Evolutionary conservation across 2,329 filamentous ascomycete genomes (phyloP), one percentile per base, ranked within the genome.

Genomic region (Cladosporium sp.): DNA sequence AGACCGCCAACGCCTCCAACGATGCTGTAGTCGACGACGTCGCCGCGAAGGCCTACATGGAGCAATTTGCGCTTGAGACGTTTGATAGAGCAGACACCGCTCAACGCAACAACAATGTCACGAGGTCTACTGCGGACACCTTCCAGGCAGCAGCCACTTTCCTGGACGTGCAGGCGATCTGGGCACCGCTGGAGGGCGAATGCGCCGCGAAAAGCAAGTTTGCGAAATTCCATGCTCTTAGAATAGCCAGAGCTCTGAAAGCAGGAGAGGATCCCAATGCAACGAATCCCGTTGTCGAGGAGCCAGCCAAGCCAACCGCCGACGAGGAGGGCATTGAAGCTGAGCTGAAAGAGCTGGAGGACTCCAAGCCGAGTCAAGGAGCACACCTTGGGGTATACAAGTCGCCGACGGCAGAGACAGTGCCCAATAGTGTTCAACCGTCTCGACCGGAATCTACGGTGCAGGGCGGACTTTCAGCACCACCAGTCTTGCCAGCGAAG

Each of bases 91-190:
- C 90, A 3, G 90, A 97, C 69, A 85, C 88, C 58, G 88, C 91
- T 0, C 84, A 97, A 69, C 84, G 86, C 60, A 88, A 89, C 51
- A 88, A 94, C 75, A 67, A 64, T 19, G 69, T 71, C 38, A 69
- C 64, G 6, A 92, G 90, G 67, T 89, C 95, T 82, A 99, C 94
- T 0, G 92, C 90, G 60, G 91, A 95, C 70, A 97, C 92, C 0
- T 96, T 97, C 66, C 88, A 92, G 70, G 94, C 95, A 1, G 90
- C 94, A 0, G 88, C 90, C 0, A 96, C 92, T 0, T 97, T 99
- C 73, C 86, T 97, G 69, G 91, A 97, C 65, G 80, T 97, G 5
- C 83, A 90, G 58, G 87, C 87, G 63, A 88, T 96, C 68, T 99
- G 93, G 92, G 88, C 86, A 5, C 75, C 84, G 0, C 77, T 87